A percentile compares a stretch with the other conserved stretches of the same genome.
These are phyloP conservation scores for Phaeosphaeria sp. DNA, from an alignment of 2,329 filamentous ascomycete genomes.

Conservation along the genomic window DNA sequence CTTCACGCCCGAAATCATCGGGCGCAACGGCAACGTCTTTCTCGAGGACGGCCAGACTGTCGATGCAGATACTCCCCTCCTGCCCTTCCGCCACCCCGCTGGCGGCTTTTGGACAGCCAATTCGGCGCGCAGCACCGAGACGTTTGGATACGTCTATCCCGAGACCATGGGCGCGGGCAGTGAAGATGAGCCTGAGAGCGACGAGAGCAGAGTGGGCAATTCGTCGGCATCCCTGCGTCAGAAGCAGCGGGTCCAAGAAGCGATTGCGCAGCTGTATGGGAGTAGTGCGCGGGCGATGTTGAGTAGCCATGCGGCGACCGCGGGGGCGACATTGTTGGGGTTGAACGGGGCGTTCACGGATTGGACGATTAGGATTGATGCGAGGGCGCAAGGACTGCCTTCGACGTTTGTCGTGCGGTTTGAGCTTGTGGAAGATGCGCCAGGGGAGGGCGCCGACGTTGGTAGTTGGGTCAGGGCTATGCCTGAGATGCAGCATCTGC, in stretches of 20 bases:
- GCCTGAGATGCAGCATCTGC: conserved; percentile 4
- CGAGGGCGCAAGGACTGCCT: conserved; percentile 10
- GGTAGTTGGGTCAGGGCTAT: conserved; percentile 37
- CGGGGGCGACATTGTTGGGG: not conserved
- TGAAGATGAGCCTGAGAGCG: not conserved
- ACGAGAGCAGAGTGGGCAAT: conserved; percentile 13
- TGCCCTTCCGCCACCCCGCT: conserved; percentile 38
- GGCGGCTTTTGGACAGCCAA: conserved; percentile 40
- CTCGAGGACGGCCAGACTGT: conserved; percentile 52
- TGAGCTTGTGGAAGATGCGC: conserved; percentile 22
- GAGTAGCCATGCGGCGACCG: not conserved
- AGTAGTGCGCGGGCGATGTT: conserved; percentile 15
- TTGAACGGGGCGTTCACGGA: conserved; percentile 24
- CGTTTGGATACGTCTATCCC: conserved; percentile 43
- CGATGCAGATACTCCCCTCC: conserved; percentile 55
- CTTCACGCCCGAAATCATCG: conserved; percentile 57
- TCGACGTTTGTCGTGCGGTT: conserved; percentile 32
- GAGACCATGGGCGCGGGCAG: conserved; percentile 38
- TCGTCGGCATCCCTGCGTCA: not conserved
- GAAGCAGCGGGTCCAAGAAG: conserved; percentile 13
- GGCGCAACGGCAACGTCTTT: conserved; percentile 32
- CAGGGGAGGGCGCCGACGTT: conserved; percentile 24
- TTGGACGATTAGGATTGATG: conserved; percentile 32
- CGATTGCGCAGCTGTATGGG: conserved; percentile 32
- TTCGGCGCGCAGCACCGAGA: conserved; percentile 27